phyloP scores from a whole-genome alignment of 768 basidiomycete genomes.

The Hericium rajendrae region DNA sequence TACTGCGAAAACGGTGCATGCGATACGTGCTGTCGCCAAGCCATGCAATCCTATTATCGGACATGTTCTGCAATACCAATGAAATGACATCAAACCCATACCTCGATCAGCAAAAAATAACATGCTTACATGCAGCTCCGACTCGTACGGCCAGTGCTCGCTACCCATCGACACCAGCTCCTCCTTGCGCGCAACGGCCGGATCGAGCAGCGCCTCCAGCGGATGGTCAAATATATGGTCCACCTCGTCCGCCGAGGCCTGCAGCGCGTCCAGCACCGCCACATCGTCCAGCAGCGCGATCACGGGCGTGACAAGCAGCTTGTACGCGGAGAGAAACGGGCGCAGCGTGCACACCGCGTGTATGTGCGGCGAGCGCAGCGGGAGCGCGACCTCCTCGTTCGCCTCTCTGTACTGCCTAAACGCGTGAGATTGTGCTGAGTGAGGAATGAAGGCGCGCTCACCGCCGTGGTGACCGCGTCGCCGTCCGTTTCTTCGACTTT shows the following conservation, averaged over 20 bases:
- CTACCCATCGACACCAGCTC: constrained; percentile 46
- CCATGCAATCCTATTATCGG: constrained; percentile 39
- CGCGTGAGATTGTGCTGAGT: neutral
- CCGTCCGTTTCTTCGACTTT: constrained; percentile 60
- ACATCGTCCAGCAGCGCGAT: constrained; percentile 57
- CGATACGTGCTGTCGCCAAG: constrained; percentile 51
- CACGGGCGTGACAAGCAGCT: constrained; percentile 70
- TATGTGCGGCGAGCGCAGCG: constrained; percentile 44
- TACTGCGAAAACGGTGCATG: constrained; percentile 76
- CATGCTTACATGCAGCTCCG: constrained; percentile 54
- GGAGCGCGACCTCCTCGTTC: constrained; percentile 72
- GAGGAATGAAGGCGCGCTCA: constrained; percentile 27
- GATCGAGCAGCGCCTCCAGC: constrained; percentile 62
- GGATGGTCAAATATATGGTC: constrained; percentile 75
- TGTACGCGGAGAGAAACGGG: constrained; percentile 59
- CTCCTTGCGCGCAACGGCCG: constrained; percentile 34
- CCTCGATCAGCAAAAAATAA: constrained; percentile 1
- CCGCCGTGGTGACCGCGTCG: constrained; percentile 63
- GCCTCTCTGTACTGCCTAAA: constrained; percentile 68
- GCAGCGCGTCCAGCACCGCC: constrained; percentile 40
- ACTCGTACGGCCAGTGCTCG: constrained; percentile 75
- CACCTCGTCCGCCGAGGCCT: constrained; percentile 59
- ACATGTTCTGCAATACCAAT: constrained; percentile 35
- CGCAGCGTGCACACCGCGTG: constrained; percentile 52
- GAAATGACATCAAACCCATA: neutral